Evolutionary conservation across 2,329 filamentous ascomycete genomes (phyloP), one percentile per base, ranked within the genome.

Genomic region (Xylaria sp.): DNA sequence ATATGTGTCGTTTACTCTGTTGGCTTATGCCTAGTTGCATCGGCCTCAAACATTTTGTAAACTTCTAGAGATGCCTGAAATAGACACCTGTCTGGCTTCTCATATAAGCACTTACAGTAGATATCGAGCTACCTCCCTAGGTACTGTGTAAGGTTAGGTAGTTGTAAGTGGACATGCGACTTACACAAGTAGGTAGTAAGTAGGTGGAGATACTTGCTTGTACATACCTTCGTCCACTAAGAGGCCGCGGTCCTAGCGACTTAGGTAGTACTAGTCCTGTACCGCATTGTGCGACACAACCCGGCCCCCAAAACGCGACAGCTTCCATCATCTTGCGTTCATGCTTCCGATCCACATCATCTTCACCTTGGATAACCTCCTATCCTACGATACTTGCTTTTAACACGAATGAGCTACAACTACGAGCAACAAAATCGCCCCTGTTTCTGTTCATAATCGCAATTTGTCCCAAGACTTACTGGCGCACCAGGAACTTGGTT

Each of bases 311-410:
- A 31, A 63, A 56, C 50, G 61, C 57, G 60, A 60, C 31, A 55
- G 55, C 55, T 59, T 47, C 38, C n/a, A 52, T 37, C 50, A 59
- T 63, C 56, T 43, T 46, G 56, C 51, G 61, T 56, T 51, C 55
- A 55, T 46, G 42, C 19, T 53, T 47, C n/a, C 42, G 19, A 40
- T 60, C 60, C 56, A 56, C 56, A 35, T 50, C 19, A 38, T 15
- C 23, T 3, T 14, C 12, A 12, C 23, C 33, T 14, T 38, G 9
- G 14, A 14, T 14, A 12, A 12, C 35, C 35, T 37, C 35, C 35
- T 37, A 14, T 12, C 7, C 14, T 19, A 49, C 40, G 46, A 7
- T 37, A 45, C 28, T 31, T 31, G 5, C 28, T 9, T 31, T 45
- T 28, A 14, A 43, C 25, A 31, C 50, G 15, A 57, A 59, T 51